Base-by-base conservation (phyloP, 1,139 yeast species). In the Saccharomycopsis hybrid region DNA sequence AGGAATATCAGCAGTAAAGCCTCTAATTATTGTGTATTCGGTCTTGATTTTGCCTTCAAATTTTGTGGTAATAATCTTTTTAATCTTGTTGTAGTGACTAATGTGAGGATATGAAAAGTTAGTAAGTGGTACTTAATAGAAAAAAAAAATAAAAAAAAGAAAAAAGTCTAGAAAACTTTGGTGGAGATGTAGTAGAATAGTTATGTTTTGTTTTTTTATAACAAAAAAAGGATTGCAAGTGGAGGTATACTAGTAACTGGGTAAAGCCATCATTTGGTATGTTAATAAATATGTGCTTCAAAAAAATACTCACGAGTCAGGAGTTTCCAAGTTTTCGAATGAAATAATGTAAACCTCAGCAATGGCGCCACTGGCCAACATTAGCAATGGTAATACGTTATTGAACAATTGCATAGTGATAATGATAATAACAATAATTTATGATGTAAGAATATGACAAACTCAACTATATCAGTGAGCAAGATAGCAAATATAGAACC, bases 1-100 rank as follows among this genome's bases (percentile, higher is more conserved):
- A 37, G 66, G 65, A 11, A 67, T 58, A 5, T 64, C 59, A 27
- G 69, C 62, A n/a, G 70, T 64, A 55, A 70, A 69, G 2, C 74
- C 76, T 53, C 64, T 63, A 49, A 72, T 59, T 31, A 70, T 63
- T 5, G 67, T 64, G 60, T 67, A 72, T 56, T 72, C 72, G 55
- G 69, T 66, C 43, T 68, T 65, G 50, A 72, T 63, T 44, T 56
- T 58, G 25, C 70, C 74, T 8, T 73, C 72, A 18, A 67, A 57
- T 25, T 58, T 58, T 47, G 58, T 62, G 46, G 69, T 62, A 50
- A 63, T 59, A 46, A 54, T 47, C 43, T 63, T 63, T 18, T 65
- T 61, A 3, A 58, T 52, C 33, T 60, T 66, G 49, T 52, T 42
- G 44, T 50, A 50, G 33, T 40, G 18, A 18, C 18, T 18, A 18